Base-by-base conservation (phyloP, 768 basidiomycete species). In the Scleroderma citrinum region DNA sequence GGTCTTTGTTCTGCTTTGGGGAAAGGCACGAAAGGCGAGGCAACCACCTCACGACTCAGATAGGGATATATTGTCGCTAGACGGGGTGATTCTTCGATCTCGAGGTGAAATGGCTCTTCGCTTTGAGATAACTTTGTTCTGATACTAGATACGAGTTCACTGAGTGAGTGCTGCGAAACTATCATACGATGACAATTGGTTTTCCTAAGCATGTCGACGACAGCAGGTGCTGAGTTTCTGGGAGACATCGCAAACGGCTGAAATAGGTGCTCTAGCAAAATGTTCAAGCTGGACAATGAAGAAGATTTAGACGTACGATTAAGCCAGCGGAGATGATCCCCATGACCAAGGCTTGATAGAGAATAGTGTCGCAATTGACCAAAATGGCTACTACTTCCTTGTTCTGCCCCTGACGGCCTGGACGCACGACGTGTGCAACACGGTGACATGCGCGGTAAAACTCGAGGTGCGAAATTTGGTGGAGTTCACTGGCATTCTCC, bases 191-290 rank as follows among this genome's bases (percentile, higher is more conserved):
- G 44, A n/a, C 59, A 64, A 16, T 49, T 49, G 1, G 52, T 54
- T 47, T 48, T 59, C 31, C 47, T 54, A 48, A 64, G 56, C 61
- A 66, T 56, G 23, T 49, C 44, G 2, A 54, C 44, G 10, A 67
- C 29, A 0, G 77, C 79, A 2, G 69, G 66, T 0, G 71, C 59
- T 1, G 76, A 75, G 57, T 76, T 78, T 49, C 72, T 55, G 1
- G 70, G 59, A 0, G 70, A 72, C 16, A 69, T 61, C 8, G 61
- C 65, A 40, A 76, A 75, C n/a, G 63, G 54, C 64, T 61, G 35
- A 12, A 46, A 5, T 7, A 13, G 13, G 11, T 3, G 10, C 3
- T 21, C 20, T 26, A 34, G 35, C n/a, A n/a, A 7, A 62, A 55
- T 17, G 69, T 55, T 66, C 53, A 1, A 62, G 53, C 24, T 66